Conservation (phyloP, 78 protist species). For the Isochrysis galbana region DNA sequence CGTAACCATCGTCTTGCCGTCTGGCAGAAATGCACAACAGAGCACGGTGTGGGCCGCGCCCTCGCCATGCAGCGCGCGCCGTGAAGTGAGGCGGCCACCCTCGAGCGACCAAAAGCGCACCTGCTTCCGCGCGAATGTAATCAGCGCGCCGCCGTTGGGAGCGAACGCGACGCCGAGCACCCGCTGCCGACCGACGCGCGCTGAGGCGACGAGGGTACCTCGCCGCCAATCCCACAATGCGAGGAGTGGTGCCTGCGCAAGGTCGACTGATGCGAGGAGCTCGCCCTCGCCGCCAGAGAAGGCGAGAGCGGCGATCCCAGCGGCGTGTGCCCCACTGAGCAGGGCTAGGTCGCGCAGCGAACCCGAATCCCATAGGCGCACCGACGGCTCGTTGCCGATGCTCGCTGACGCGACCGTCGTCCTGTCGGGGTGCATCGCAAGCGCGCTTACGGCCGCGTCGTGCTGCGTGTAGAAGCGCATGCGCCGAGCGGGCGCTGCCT, state of each 20-base stretch:
- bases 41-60: neutral
- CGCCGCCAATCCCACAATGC: slow-evolving; percentile 27
- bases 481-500: neutral
- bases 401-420: slow-evolving; percentile 7
- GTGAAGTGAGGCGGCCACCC: neutral
- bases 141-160: neutral
- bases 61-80: neutral
- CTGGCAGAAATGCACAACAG: neutral
- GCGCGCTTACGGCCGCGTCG: neutral
- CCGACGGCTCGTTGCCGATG: neutral
- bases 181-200: neutral
- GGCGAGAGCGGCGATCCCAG: slow-evolving; percentile 17
- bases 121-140: neutral
- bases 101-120: neutral
- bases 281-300: neutral
- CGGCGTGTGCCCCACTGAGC: neutral
- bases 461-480: neutral
- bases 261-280: neutral
- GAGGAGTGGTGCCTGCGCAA: neutral
- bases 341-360: neutral
- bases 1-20: neutral
- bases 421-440: slow-evolving; percentile 30
- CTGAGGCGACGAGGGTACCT: neutral
- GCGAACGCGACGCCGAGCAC: slow-evolving; percentile 1
- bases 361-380: neutral